Conservation (phyloP, 768 basidiomycete genomes). For the Paxillus rubicundulus region DNA sequence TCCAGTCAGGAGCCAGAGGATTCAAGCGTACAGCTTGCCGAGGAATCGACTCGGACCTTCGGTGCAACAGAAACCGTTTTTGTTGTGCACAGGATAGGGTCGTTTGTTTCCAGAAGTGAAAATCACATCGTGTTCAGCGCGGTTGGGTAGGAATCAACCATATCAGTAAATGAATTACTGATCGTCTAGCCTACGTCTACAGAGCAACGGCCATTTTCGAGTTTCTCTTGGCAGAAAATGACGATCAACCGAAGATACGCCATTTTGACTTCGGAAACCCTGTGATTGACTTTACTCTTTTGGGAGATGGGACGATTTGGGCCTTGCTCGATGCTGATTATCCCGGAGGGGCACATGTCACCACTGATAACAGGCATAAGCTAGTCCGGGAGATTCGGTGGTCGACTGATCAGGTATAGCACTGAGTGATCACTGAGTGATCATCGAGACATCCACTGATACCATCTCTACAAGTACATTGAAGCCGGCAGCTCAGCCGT, state of each 20-base stretch:
- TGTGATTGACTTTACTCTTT: conserved; percentile 54
- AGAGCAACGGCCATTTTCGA: conserved; percentile 72
- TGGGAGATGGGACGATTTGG: conserved; percentile 39
- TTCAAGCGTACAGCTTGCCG: not conserved
- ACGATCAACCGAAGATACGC: conserved; percentile 27
- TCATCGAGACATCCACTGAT: not conserved
- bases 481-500: conserved; percentile 29
- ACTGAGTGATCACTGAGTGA: not conserved
- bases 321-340: conserved; percentile 51
- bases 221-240: conserved; percentile 33
- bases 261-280: conserved; percentile 54
- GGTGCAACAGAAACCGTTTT: conserved; percentile 41
- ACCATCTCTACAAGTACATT: conserved; percentile 16
- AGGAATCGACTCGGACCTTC: conserved; percentile 14
- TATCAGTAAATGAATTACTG: not conserved
- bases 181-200: conserved; percentile 2
- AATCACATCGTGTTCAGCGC: conserved; percentile 61
- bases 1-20: conserved; percentile 23
- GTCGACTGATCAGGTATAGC: conserved; percentile 39
- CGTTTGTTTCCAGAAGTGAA: conserved; percentile 37
- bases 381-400: conserved; percentile 34
- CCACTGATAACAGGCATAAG: conserved; percentile 14
- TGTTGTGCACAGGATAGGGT: conserved; percentile 56
- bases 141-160: conserved; percentile 55
- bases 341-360: conserved; percentile 12